Evolutionary conservation across 2,329 filamentous ascomycete species (phyloP), one percentile per base, ranked within the genome.

Genomic region (Ophiostoma pallidulum): DNA sequence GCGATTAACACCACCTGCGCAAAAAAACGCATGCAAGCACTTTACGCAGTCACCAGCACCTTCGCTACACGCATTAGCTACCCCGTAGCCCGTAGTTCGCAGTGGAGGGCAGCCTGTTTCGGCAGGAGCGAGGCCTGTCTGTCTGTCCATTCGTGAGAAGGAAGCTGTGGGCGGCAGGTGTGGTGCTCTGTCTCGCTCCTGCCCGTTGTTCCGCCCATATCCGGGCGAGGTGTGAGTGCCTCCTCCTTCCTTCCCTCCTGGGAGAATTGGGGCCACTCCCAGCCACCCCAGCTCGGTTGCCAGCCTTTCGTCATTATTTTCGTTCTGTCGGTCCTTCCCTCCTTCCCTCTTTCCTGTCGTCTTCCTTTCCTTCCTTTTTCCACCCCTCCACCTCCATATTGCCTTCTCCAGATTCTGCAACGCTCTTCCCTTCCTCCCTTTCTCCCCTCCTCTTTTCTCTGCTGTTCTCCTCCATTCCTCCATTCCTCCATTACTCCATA

Each of bases 1-100:
- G n/a, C n/a, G n/a, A n/a, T n/a, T n/a, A n/a, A n/a, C n/a, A n/a
- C n/a, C n/a, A n/a, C 39, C 32, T 31, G 19, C 38, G 41, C 40
- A 26, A 35, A 19, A 38, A 43, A 36, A 40, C 47, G 41, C 20
- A 9, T 49, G 47, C 29, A 39, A 26, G 37, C 44, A 47, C 44
- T 41, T n/a, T 47, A 41, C 19, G 35, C 35, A 39, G 26, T n/a
- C 32, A 31, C 42, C 16, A 40, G 36, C 26, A 40, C 19, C 29
- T 40, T 28, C 18, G 43, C 26, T 38, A 36, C 36, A 32, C 36
- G n/a, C 41, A 37, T 32, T n/a, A n/a, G n/a, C n/a, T n/a, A n/a
- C n/a, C n/a, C n/a, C n/a, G n/a, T n/a, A n/a, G n/a, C n/a, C n/a
- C n/a, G n/a, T n/a, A n/a, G n/a, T n/a, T n/a, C n/a, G n/a, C n/a